These are phyloP conservation scores for Pythium diclinum DNA, from an alignment of 352 stramenopile genomes.

Conservation along the genomic window DNA sequence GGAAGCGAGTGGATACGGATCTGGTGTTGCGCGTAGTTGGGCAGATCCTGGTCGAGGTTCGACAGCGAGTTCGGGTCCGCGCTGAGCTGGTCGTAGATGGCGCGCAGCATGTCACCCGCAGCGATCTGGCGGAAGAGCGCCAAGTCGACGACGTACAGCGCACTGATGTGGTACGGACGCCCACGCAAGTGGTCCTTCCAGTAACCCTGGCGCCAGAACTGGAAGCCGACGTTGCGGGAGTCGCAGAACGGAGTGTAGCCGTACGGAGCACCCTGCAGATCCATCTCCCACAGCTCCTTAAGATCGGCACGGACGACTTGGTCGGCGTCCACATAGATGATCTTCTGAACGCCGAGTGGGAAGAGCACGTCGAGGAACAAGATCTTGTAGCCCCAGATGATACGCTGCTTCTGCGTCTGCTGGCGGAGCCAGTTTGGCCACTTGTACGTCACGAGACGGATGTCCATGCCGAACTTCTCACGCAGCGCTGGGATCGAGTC, in stretches of 20 bases:
- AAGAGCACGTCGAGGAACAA: conserved; percentile 99
- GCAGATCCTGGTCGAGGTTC: conserved; percentile 99
- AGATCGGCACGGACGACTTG: conserved; percentile 98
- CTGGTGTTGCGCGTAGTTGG: conserved; percentile 96
- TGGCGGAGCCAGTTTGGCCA: conserved; percentile 98
- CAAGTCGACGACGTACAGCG: conserved; percentile 99
- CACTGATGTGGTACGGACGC: conserved; percentile 99
- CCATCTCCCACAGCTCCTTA: conserved; percentile 98
- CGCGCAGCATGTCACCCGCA: conserved; percentile 95
- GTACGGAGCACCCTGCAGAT: conserved; percentile 95
- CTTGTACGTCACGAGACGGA: conserved; percentile 99
- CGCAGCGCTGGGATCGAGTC: conserved; percentile 90
- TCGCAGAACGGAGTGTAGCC: conserved; percentile 99
- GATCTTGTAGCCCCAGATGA: conserved; percentile 99
- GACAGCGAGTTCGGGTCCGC: conserved; percentile 97
- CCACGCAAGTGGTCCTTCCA: conserved; percentile 97
- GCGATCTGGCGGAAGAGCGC: conserved; percentile 92
- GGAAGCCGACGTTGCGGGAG: conserved; percentile 96
- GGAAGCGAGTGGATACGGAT: conserved; percentile 97
- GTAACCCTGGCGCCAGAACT: conserved; percentile 98
- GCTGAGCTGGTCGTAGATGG: conserved; percentile 96
- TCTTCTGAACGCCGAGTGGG: conserved; percentile 97
- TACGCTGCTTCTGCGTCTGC: conserved; percentile 99
- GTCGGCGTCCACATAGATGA: conserved; percentile 99
- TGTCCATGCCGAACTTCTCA: conserved; percentile 93